phyloP scores from a whole-genome alignment of 441 rosid species.

The Adansonia madagascariensis region DNA sequence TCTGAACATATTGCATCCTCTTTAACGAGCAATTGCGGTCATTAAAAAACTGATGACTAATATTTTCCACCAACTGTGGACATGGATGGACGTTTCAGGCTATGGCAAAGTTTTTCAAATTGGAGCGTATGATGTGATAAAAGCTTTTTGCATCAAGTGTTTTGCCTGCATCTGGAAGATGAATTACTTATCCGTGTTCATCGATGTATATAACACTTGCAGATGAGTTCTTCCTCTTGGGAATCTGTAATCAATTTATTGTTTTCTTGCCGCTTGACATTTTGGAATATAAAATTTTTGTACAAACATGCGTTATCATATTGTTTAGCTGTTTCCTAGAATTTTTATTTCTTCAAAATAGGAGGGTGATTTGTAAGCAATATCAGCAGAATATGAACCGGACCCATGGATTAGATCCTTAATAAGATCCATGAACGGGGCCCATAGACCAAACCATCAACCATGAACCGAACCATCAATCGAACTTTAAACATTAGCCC shows the following conservation, averaged over 20 bases:
- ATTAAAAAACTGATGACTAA: slow-evolving; percentile 14
- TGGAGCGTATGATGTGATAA: slow-evolving; percentile 35
- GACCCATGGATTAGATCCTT: no score
- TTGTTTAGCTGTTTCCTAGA: not conserved
- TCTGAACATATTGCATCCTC: not conserved
- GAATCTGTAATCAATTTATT: slow-evolving; percentile 42
- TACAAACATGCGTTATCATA: slow-evolving; percentile 46
- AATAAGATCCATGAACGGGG: no score
- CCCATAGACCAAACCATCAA: no score
- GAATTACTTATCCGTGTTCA: slow-evolving; percentile 37
- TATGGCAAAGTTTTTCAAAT: slow-evolving; percentile 34
- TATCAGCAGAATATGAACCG: no score
- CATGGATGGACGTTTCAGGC: slow-evolving; percentile 51
- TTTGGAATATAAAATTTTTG: slow-evolving; percentile 42
- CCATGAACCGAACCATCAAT: no score
- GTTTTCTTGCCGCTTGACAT: slow-evolving; percentile 37
- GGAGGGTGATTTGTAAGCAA: no score
- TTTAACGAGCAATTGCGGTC: slow-evolving; percentile 2
- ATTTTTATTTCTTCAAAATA: not conserved
- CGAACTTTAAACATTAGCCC: no score
- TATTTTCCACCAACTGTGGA: slow-evolving; percentile 25
- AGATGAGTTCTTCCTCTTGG: slow-evolving; percentile 67
- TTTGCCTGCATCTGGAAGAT: slow-evolving; percentile 40
- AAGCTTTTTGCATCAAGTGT: slow-evolving; percentile 27
- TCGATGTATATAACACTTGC: slow-evolving; percentile 54